A percentile compares a stretch with the other conserved stretches of the same genome.
Evolutionary conservation across 208 protist species (phyloP).

Genomic region (Porcisia deanei): DNA sequence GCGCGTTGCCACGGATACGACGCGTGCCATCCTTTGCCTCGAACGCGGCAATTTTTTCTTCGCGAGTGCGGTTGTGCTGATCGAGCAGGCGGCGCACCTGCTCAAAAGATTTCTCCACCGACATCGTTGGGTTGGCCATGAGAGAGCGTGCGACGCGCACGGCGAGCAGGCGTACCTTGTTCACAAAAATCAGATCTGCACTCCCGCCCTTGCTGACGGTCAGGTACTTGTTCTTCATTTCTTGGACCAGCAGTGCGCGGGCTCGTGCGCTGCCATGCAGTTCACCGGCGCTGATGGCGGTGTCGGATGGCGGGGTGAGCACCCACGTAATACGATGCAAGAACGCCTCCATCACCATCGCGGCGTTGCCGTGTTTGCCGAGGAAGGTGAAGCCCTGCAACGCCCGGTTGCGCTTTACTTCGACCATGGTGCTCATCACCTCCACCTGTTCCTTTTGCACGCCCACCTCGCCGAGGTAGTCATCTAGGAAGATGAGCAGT

Average conservation of each 20-base stretch:
- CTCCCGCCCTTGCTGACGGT: slow-evolving; percentile 68
- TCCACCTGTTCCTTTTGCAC: slow-evolving; percentile 91
- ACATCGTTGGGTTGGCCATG: slow-evolving; percentile 83
- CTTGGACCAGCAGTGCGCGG: slow-evolving; percentile 60
- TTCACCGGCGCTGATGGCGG: slow-evolving; percentile 25
- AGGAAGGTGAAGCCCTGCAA: slow-evolving; percentile 88
- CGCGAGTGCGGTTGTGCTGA: slow-evolving; percentile 75
- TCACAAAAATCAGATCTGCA: slow-evolving; percentile 81
- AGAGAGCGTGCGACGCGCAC: slow-evolving; percentile 82
- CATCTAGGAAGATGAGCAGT: slow-evolving; percentile 87
- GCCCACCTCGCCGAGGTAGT: slow-evolving; percentile 90
- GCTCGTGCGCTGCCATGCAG: slow-evolving; percentile 70
- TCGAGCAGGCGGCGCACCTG: slow-evolving; percentile 64
- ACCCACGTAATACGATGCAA: slow-evolving; percentile 85
- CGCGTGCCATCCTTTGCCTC: slow-evolving; percentile 89
- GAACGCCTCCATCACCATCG: slow-evolving; percentile 72
- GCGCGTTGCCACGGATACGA: slow-evolving; percentile 80
- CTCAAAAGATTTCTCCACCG: slow-evolving; percentile 67
- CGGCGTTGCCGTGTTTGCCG: slow-evolving; percentile 71
- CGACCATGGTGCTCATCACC: slow-evolving; percentile 91
- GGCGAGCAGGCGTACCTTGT: slow-evolving; percentile 85
- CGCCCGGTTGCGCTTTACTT: slow-evolving; percentile 86
- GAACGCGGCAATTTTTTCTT: slow-evolving; percentile 82
- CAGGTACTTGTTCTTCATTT: slow-evolving; percentile 81
- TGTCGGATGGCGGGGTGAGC: slow-evolving; percentile 74